Percentiles rank a stretch among this genome's conserved stretches.
Evolutionary conservation across 768 basidiomycete genomes (phyloP).

Genomic region (Tylopilus subfusipes): DNA sequence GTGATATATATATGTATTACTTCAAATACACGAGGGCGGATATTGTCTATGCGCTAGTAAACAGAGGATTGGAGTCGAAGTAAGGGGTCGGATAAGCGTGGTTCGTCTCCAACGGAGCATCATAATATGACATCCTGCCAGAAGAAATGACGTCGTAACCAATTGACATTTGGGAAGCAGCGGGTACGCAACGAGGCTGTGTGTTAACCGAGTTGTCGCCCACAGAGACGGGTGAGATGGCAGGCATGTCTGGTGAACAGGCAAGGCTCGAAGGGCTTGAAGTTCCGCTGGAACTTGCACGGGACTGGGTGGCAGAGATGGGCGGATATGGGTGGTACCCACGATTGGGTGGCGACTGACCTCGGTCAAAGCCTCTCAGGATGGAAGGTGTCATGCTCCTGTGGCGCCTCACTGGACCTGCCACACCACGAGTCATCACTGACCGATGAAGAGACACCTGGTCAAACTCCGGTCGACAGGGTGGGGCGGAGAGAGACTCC

Average conservation of each 20-base stretch:
- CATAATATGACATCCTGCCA: slow-evolving; percentile 27
- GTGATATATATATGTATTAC: slow-evolving; percentile 12
- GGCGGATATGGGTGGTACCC: slow-evolving; percentile 57
- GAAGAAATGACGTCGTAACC: slow-evolving; percentile 25
- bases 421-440: slow-evolving; percentile 28
- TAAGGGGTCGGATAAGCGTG: slow-evolving; percentile 18
- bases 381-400: slow-evolving; percentile 75
- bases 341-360: slow-evolving; percentile 43
- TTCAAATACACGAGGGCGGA: not conserved
- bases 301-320: slow-evolving; percentile 23
- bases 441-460: slow-evolving; percentile 33
- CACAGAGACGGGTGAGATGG: slow-evolving; percentile 19
- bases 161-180: slow-evolving; percentile 16
- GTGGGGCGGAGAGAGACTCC: slow-evolving; percentile 51
- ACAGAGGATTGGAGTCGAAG: slow-evolving; percentile 24
- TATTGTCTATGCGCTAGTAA: slow-evolving; percentile 21
- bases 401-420: slow-evolving; percentile 67
- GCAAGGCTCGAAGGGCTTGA: slow-evolving; percentile 31
- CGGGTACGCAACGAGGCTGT: slow-evolving; percentile 23
- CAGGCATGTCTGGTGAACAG: slow-evolving; percentile 28
- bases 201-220: slow-evolving; percentile 9
- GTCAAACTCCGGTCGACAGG: slow-evolving; percentile 65
- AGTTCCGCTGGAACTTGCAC: slow-evolving; percentile 26
- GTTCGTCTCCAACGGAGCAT: slow-evolving; percentile 20
- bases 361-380: slow-evolving; percentile 48